These are phyloP conservation scores for Ambrosia hybrid DNA, from an alignment of 140 eudicot species.

Conservation along the genomic window DNA sequence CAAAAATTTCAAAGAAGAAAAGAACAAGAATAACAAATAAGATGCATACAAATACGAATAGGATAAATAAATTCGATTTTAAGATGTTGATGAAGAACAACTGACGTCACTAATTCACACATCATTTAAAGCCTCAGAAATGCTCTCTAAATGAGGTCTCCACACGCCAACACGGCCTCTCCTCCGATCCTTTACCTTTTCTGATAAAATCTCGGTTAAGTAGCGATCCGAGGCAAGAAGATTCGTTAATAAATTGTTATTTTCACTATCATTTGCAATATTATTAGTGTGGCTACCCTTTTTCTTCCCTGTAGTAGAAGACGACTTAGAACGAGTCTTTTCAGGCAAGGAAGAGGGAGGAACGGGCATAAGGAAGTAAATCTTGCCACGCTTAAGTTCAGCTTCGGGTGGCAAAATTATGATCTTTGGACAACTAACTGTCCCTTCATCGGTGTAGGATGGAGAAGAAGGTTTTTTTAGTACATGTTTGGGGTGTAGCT, in stretches of 20 bases:
- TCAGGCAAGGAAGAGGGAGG: constrained; percentile 50
- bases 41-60: constrained; percentile 23
- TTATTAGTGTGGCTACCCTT: constrained; percentile 10
- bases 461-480: constrained; percentile 71
- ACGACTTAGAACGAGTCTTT: constrained; percentile 34
- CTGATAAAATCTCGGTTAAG: constrained; percentile 69
- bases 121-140: constrained; percentile 60
- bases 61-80: constrained; percentile 24
- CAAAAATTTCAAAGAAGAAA: constrained; percentile 20
- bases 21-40: constrained; percentile 31
- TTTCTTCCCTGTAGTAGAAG: constrained; percentile 44
- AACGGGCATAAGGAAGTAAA: constrained; percentile 77
- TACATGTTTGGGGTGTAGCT: constrained; percentile 73
- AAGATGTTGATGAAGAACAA: constrained; percentile 1
- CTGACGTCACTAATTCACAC: constrained; percentile 16
- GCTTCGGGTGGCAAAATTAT: constrained; percentile 78
- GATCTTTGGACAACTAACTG: constrained; percentile 51
- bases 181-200: constrained; percentile 69
- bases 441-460: constrained; percentile 45
- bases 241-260: constrained; percentile 25
- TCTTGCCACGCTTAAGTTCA: constrained; percentile 88
- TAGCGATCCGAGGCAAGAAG: constrained; percentile 59
- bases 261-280: constrained; percentile 15
- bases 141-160: constrained; percentile 94
- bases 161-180: constrained; percentile 80